Evolutionary conservation across 2,329 filamentous ascomycete genomes (phyloP), one percentile per base, ranked within the genome.

Genomic region (Sclerotinia spermophila): DNA sequence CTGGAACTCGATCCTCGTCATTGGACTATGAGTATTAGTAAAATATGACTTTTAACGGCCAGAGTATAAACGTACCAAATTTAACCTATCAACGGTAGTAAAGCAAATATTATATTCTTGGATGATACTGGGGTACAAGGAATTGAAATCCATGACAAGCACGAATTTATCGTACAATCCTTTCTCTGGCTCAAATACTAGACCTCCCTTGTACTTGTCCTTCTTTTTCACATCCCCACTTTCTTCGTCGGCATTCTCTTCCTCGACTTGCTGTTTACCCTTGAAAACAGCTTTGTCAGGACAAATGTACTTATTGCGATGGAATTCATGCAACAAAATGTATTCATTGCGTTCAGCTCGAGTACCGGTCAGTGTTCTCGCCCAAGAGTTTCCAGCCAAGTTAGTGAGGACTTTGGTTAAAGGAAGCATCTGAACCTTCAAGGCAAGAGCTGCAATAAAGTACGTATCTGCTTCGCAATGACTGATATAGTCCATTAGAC

Each of bases 81-180:
- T 84, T 55, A 87, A 85, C 76, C 96, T 87, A 73, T 98, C 92
- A 10, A 99, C 94, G 0, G 96, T 99, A 2, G 96, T 99, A 82
- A 99, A 99, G 84, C 96, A 99, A 76, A 99, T 99, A 82, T 99
- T 99, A 83, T 90, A 99, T 85, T 99, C 96, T 79, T 99, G 96
- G 73, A 99, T 99, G 78, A 99, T 98, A 97, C 98, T 97, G 44
- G 96, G 96, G 78, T 99, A 99, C 73, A 99, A 85, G 77, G 94
- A 97, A 86, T 99, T 99, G 85, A 99, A 99, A 84, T 99, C 96
- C 96, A 99, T 99, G 81, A 99, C 96, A 70, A 99, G 87, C 68
- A 99, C 92, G 81, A 96, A 97, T 82, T 96, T 97, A 86, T 99
- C 96, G 79, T 99, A 99, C 6, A 99, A 86, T 27, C 96, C 96